Conservation (phyloP, 257 asterid genomes). For the Primulina tabacum region DNA sequence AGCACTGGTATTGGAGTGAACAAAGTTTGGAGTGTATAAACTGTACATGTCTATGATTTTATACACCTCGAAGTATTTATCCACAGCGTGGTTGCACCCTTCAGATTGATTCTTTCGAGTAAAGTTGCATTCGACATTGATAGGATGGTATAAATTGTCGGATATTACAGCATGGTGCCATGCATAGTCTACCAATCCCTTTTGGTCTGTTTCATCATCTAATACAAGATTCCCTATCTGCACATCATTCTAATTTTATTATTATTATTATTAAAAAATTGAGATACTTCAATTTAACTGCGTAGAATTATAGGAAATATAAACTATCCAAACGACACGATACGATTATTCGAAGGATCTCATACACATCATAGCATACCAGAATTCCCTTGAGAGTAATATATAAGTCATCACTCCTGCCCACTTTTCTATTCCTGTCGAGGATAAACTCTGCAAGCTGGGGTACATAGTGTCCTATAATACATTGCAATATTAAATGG, state of each 20-base stretch:
- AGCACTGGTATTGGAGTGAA: slow-evolving; percentile 18
- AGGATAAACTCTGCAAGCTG: slow-evolving; percentile 80
- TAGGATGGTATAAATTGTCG: slow-evolving; percentile 43
- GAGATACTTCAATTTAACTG: too few relatives aligned
- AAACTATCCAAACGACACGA: too few relatives aligned
- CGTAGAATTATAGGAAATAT: too few relatives aligned
- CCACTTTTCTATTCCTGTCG: too few relatives aligned
- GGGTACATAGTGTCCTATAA: slow-evolving; percentile 81
- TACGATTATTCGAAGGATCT: neutral
- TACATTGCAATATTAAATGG: neutral
- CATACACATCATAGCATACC: slow-evolving; percentile 29
- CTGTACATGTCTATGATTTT: slow-evolving; percentile 77
- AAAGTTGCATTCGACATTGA: slow-evolving; percentile 56
- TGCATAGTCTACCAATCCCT: slow-evolving; percentile 82
- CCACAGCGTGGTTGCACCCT: slow-evolving; percentile 36
- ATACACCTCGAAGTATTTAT: slow-evolving; percentile 54
- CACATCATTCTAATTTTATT: neutral
- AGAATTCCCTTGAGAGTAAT: slow-evolving; percentile 74
- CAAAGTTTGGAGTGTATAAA: slow-evolving; percentile 60
- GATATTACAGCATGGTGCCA: slow-evolving; percentile 94
- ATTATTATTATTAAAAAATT: too few relatives aligned
- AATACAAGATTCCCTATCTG: slow-evolving; percentile 88
- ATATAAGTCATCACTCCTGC: too few relatives aligned
- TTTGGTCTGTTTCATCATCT: slow-evolving; percentile 74
- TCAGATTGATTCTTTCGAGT: slow-evolving; percentile 23